Conservation (phyloP, 2,329 filamentous ascomycete species). For the Monilinia vaccinii-corymbosi region DNA sequence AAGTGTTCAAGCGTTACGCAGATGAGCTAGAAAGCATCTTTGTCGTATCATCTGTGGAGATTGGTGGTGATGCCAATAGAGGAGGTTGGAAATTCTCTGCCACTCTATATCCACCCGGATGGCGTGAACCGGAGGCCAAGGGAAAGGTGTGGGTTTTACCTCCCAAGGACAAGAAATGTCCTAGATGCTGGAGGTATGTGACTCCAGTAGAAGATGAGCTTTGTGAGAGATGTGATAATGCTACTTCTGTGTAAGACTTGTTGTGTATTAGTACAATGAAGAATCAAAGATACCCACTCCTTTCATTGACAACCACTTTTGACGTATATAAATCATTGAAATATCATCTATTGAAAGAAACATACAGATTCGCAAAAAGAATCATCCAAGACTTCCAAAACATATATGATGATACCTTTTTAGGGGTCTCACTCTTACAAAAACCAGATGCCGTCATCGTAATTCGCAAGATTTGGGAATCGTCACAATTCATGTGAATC, state of each 20-base stretch:
- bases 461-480: no score
- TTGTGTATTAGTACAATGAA: neutral
- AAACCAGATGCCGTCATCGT: no score
- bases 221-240: slow-evolving; percentile 63
- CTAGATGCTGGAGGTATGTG: slow-evolving; percentile 81
- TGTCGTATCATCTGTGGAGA: slow-evolving; percentile 56
- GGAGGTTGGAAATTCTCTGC: slow-evolving; percentile 37
- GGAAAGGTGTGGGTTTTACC: slow-evolving; percentile 29
- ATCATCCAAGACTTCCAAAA: neutral
- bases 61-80: slow-evolving; percentile 36
- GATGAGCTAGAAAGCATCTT: slow-evolving; percentile 47
- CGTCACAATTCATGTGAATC: no score
- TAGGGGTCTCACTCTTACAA: no score
- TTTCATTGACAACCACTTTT: neutral
- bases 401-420: no score
- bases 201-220: slow-evolving; percentile 56
- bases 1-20: slow-evolving; percentile 24
- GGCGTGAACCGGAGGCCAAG: slow-evolving; percentile 4
- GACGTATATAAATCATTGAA: neutral
- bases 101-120: slow-evolving; percentile 19
- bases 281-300: slow-evolving; percentile 1
- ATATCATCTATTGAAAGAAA: neutral
- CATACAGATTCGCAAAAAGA: neutral
- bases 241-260: neutral
- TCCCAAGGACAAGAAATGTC: slow-evolving; percentile 59